Evolutionary conservation across 148 eudicot genomes (phyloP).

Genomic region (Vaccinium macrocarpon): DNA sequence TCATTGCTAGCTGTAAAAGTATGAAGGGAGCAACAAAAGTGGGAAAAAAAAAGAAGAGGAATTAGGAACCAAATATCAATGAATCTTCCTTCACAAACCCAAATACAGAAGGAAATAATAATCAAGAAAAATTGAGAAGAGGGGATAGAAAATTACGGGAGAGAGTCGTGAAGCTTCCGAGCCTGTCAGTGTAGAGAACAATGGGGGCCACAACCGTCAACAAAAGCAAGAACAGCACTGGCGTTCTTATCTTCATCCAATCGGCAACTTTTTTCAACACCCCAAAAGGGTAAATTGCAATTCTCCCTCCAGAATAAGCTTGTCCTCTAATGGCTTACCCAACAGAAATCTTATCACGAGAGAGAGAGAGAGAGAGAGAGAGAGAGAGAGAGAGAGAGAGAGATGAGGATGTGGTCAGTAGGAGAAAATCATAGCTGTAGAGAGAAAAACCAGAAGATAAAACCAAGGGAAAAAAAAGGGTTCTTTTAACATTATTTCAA

Average conservation of each 20-base stretch:
- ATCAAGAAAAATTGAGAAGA: not conserved
- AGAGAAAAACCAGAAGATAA: not conserved
- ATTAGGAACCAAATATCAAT: not conserved
- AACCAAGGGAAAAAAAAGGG: not conserved
- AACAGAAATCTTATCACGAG: not conserved
- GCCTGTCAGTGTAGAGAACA: slow-evolving; percentile 69
- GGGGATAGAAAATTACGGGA: slow-evolving; percentile 25
- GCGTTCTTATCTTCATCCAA: slow-evolving; percentile 38
- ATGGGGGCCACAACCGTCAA: slow-evolving; percentile 78
- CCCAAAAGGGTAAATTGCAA: not conserved
- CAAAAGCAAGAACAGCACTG: slow-evolving; percentile 51
- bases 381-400: not conserved
- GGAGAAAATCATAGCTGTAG: not conserved
- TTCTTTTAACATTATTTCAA: not conserved
- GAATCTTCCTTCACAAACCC: not conserved
- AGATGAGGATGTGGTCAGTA: not conserved
- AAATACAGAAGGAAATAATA: not conserved
- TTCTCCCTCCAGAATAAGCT: not conserved
- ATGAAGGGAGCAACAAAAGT: not conserved
- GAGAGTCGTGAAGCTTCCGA: slow-evolving; percentile 41
- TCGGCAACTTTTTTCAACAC: not conserved
- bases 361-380: not conserved
- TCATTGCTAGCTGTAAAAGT: slow-evolving; percentile 42
- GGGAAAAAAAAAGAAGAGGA: not conserved
- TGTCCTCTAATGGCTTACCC: not conserved